Base-by-base conservation (phyloP, 345 rosid genomes). In the Populus alba region DNA sequence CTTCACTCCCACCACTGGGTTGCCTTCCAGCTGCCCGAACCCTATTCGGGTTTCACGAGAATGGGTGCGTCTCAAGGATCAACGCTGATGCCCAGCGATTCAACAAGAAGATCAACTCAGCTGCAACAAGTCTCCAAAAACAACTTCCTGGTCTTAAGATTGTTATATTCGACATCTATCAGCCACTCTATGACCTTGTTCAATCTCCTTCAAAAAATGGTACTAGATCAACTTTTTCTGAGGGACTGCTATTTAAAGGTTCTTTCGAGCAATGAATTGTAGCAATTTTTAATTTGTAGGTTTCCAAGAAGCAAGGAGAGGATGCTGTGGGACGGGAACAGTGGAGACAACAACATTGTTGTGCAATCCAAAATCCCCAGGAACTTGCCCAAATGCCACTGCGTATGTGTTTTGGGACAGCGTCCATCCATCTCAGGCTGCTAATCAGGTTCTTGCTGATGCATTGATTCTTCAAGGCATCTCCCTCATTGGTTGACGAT, bases 361-460 rank as follows among this genome's bases (percentile, higher is more conserved):
- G 86, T 96, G 98, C 90, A 94, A 94, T 83, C 87, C 91, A 4
- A 85, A 83, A 59, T 81, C 98, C 4, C 77, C 29, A 6, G 97
- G 99, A 74, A 92, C 98, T 61, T 97, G 99, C 57, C 8, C 97
- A 2, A 91, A 92, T 82, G 97, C 99, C 27, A 81, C 89, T 25
- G 89, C 90, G 81, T 92, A 90, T 81, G 95, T 96, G 84, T 96
- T 96, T 77, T 96, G 94, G 91, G 98, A 96, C 85, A 87, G 94
- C 80, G 93, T 94, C 45, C 99, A 96, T 83, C 98, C 98, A 23
- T 91, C 98, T 63, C 81, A 97, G 84, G 98, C 97, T 69, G 92
- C 97, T 41, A 94, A 97, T 81, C 86, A 94, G 79, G 84, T 94
- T 74, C 94, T 97, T 66, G 92, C 97, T 25, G 89, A 81, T 83